Evolutionary conservation across 208 protist species (phyloP), one percentile per base, ranked within the genome.

Genomic region (Crithidia mellificae): DNA sequence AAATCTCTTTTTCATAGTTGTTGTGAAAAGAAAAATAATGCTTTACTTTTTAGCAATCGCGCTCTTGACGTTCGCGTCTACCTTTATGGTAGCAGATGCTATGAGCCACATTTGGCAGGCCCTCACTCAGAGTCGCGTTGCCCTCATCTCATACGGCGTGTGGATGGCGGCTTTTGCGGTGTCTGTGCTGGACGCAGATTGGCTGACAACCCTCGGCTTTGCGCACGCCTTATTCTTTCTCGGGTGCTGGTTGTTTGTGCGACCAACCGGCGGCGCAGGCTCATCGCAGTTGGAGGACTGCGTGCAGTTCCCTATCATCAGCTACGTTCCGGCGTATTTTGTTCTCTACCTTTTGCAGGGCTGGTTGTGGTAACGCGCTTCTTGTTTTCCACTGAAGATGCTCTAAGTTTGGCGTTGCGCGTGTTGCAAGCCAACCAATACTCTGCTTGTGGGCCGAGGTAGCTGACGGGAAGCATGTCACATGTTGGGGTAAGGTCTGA

Each of bases 51-150:
- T 63, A 19, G 29, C 29, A 4, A 47, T 79, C 2, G 11, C 64
- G 36, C 27, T 79, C 50, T 36, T 71, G 68, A 93, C 87, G n/a
- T 71, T 90, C 27, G 63, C 63, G 53, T 90, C 84, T 34, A 79
- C 84, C 22, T 93, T 93, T 57, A 88, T 93, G 84, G 72, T 75
- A 12, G 84, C 83, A 22, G 87, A 93, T 63, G 84, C 87, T 5
- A 65, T 82, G 38, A 67, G 68, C 19, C 71, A 83, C 41, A 64
- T 84, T 20, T 80, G 76, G 55, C 44, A 44, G 47, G 19, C 80
- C n/a, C 55, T 69, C n/a, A 50, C 27, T 24, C 55, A 68, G 20
- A 30, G 46, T 22, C 59, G 68, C 36, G 51, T 77, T n/a, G 74
- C 77, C 17, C 41, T 70, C 25, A 50, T 78, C 15, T 72, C 72